A percentile compares a stretch with the other conserved stretches of the same genome.
Evolutionary conservation across 306 rosid genomes (phyloP).

Genomic region (Lathyrus sativus): DNA sequence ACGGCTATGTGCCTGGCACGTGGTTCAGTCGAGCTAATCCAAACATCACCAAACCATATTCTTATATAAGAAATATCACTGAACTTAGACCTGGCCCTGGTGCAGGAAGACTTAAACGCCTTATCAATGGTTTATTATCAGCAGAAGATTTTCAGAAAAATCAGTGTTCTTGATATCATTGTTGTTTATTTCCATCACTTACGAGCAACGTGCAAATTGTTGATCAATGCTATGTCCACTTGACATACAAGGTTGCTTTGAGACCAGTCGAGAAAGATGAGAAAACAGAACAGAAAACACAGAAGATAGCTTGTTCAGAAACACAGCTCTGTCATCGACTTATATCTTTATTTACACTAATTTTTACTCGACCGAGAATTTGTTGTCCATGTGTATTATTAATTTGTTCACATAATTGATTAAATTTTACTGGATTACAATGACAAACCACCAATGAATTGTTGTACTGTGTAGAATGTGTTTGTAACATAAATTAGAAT

Average conservation of each 20-base stretch:
- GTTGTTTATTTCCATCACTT: slow-evolving; percentile 27
- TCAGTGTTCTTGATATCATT: slow-evolving; percentile 47
- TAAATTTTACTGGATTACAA: slow-evolving; percentile 36
- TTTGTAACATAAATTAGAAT: slow-evolving; percentile 11
- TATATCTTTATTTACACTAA: slow-evolving; percentile 38
- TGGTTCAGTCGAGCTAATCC: slow-evolving; percentile 43
- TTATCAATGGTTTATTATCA: slow-evolving; percentile 49
- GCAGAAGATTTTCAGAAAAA: slow-evolving; percentile 43
- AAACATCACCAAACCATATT: slow-evolving; percentile 33
- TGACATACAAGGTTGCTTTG: slow-evolving; percentile 36
- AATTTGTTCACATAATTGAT: slow-evolving; percentile 38
- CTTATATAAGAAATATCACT: slow-evolving; percentile 43
- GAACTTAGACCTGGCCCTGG: slow-evolving; percentile 54
- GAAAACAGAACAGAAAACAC: slow-evolving; percentile 37
- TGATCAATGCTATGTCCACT: slow-evolving; percentile 10
- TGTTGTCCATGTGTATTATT: slow-evolving; percentile 44
- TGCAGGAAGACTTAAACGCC: slow-evolving; percentile 48
- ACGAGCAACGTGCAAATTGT: slow-evolving; percentile 31
- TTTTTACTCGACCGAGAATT: slow-evolving; percentile 44
- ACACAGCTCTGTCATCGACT: slow-evolving; percentile 31
- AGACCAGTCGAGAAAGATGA: slow-evolving; percentile 40
- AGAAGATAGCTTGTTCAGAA: slow-evolving; percentile 29
- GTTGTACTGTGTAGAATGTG: slow-evolving; percentile 26
- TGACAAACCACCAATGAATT: slow-evolving; percentile 27
- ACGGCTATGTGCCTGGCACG: slow-evolving; percentile 49